Evolutionary conservation across 1,139 yeast species (phyloP), one percentile per base, ranked within the genome.

Genomic region (Pichia norvegensis): DNA sequence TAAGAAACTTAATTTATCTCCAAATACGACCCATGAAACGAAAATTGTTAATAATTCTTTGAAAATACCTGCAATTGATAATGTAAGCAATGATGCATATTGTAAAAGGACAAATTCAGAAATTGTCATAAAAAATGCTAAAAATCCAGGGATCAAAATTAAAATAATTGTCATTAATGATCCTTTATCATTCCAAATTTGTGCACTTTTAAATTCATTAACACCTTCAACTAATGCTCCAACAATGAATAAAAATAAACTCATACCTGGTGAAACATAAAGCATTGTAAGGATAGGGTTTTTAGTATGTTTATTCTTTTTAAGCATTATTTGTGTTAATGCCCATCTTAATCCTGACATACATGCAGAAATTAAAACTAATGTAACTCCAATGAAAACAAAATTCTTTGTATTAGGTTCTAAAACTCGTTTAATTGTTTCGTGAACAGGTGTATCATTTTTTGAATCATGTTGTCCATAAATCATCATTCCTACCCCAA

Each of bases 301-400:
- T 45, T 68, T 67, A 21, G 81, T 79, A 54, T 74, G 70, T 25
- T 70, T 70, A 56, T 80, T 79, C 46, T 71, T 73, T 54, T 79
- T 80, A 47, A 92, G 68, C 17, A 90, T 71, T 27, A 92, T 64
- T 62, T 92, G 97, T 4, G 97, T 88, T 54, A 88, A 76, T 1
- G 95, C 90, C 98, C 98, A 92, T 54, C 98, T 74, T 45, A 92
- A 68, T 1, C 98, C 98, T 21, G 95, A 83, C 66, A 87, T 74
- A 61, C 84, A 73, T 4, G 95, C 79, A 4, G 96, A 92, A 2
- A 78, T 65, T 29, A 92, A 65, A 1, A 90, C 97, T 41, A 88
- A 67, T 10, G 79, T 50, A 36, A 87, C 78, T 3, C 97, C 97
- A 20, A 77, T 49, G 2, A 74, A 46, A 14, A 52, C 40, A 7